A percentile compares a stretch with the other conserved stretches of the same genome.
Conservation (phyloP, 2,329 filamentous ascomycete genomes). For the Aspergillus quadricinctus region DNA sequence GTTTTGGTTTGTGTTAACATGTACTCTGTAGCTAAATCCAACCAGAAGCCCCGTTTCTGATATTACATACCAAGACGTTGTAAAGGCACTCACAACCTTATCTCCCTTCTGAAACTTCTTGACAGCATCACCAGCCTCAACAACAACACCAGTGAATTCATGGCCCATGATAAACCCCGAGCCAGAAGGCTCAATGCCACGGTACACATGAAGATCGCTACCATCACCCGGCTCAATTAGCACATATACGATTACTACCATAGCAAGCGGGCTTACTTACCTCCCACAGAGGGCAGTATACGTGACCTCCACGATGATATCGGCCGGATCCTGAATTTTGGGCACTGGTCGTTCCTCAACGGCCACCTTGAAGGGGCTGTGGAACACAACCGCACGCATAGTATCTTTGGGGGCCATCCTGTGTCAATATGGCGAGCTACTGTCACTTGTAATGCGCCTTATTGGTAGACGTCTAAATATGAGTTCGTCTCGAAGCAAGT, state of each 20-base stretch:
- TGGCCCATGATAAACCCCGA: conserved; percentile 68
- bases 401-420: conserved; percentile 42
- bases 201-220: conserved; percentile 81
- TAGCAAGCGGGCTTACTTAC: conserved; percentile 46
- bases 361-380: conserved; percentile 68
- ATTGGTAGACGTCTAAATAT: neutral
- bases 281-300: conserved; percentile 85
- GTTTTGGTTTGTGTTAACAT: conserved; percentile 7
- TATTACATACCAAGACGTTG: conserved; percentile 61
- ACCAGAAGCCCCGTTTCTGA: neutral
- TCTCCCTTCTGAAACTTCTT: conserved; percentile 69
- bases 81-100: conserved; percentile 78
- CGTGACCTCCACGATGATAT: conserved; percentile 78
- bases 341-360: conserved; percentile 78
- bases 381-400: conserved; percentile 89
- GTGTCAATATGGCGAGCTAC: neutral
- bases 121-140: conserved; percentile 63
- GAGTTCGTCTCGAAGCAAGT: neutral
- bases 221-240: neutral
- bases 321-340: conserved; percentile 63
- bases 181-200: conserved; percentile 68
- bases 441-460: neutral
- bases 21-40: neutral
- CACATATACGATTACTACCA: neutral
- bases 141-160: conserved; percentile 77